Evolutionary conservation across 2,329 filamentous ascomycete species (phyloP), one percentile per base, ranked within the genome.

Genomic region (Trichoderma gracile): DNA sequence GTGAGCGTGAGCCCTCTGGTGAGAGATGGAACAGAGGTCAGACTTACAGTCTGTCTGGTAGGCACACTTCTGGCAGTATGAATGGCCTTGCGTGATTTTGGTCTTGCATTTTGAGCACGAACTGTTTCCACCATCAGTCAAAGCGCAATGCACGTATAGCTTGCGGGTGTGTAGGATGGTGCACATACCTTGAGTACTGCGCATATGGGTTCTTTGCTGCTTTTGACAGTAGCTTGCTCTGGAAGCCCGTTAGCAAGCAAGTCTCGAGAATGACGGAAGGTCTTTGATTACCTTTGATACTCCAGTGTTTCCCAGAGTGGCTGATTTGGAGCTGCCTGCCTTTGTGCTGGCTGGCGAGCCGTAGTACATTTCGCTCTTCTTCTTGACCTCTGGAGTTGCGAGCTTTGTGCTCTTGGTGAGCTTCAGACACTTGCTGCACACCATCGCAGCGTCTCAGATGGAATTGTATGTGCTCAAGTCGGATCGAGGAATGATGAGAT

Each of bases 201-300:
- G 86, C 86, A 69, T 87, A 89, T 0, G 86, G 86, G 67, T 89
- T 89, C 75, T 88, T 86, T 38, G 87, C 87, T 53, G 82, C 81
- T 68, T 87, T 84, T 64, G 85, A 88, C 38, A 88, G 76, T 5
- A 89, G 79, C 73, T 89, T 89, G 75, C 83, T 88, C 85, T 87
- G 2, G 9, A 38, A 30, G 14, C 9, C 15, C 2, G 49, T 58
- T 45, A 54, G 49, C 25, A 53, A 12, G 21, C 25, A n/a, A n/a
- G 21, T 42, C 8, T 62, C 3, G 50, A 25, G 14, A 12, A 3
- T 12, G 10, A 38, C 19, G 10, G 21, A 62, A 19, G 55, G 30
- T n/a, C 43, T 23, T 25, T 4, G 10, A 14, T 73, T 73, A 84
- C 85, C 79, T 89, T 89, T 66, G 82, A 81, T 64, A 89, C 77